Evolutionary conservation across 306 rosid species (phyloP).

Genomic region (Pyrus communis): DNA sequence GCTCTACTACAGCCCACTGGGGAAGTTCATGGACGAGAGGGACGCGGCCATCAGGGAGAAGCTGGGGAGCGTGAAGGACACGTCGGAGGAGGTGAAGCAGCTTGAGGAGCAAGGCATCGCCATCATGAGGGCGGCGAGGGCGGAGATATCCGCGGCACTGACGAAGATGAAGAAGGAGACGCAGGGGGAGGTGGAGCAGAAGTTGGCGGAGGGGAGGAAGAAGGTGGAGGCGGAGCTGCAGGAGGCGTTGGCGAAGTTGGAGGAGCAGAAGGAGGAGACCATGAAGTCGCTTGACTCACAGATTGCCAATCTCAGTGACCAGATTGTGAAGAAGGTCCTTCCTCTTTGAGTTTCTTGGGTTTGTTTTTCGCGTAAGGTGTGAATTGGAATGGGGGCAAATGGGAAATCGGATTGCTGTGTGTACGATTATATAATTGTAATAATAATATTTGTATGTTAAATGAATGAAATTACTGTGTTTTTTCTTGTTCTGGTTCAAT

Average conservation of each 20-base stretch:
- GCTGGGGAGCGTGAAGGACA: conserved; percentile 77
- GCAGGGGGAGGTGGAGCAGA: conserved; percentile 70
- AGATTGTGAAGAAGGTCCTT: conserved; percentile 90
- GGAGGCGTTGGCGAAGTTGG: conserved; percentile 66
- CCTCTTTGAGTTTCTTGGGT: conserved; percentile 34
- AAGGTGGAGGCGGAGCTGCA: conserved; percentile 76
- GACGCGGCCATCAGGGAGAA: conserved; percentile 73
- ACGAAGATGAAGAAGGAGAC: conserved; percentile 93
- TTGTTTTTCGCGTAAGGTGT: not conserved
- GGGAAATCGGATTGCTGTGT: not conserved
- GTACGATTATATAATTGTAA: not conserved
- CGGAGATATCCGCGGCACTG: conserved; percentile 82
- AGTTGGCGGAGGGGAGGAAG: conserved; percentile 70
- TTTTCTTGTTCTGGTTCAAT: not conserved
- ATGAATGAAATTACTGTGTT: not conserved
- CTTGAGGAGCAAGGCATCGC: conserved; percentile 76
- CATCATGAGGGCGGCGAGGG: conserved; percentile 67
- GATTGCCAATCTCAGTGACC: conserved; percentile 63
- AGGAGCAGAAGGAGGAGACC: conserved; percentile 70
- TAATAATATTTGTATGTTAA: not conserved
- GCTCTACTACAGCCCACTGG: conserved; percentile 68
- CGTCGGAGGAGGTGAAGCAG: conserved; percentile 67
- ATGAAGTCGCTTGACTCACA: conserved; percentile 78
- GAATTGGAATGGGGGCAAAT: not conserved
- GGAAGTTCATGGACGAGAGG: conserved; percentile 81